These are phyloP conservation scores for Circinella minor DNA, from an alignment of 371 early-diverging fungal species.

Conservation along the genomic window DNA sequence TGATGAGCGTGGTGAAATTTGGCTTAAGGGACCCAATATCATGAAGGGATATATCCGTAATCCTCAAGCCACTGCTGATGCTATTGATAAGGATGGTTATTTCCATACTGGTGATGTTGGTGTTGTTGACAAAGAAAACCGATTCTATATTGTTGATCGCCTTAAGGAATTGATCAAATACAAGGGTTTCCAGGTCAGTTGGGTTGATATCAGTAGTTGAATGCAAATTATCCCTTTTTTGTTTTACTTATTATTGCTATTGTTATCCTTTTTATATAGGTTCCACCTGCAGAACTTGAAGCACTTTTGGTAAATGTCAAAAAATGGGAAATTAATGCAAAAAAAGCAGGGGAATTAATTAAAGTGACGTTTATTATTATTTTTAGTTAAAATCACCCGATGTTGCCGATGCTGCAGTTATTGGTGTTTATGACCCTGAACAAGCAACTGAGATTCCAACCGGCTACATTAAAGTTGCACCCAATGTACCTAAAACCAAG, in stretches of 20 bases:
- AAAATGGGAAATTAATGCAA: neutral
- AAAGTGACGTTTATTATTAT: neutral
- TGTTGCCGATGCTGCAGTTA: conserved; percentile 77
- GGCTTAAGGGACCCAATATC: conserved; percentile 80
- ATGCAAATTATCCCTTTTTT: too few relatives aligned
- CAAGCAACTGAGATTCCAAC: conserved; percentile 74
- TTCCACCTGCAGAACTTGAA: conserved; percentile 74
- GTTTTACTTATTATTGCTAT: too few relatives aligned
- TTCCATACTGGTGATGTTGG: conserved; percentile 90
- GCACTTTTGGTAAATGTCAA: conserved; percentile 45
- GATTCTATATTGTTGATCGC: conserved; percentile 72
- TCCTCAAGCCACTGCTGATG: conserved; percentile 66
- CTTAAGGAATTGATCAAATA: conserved; percentile 80
- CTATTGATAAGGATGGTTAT: conserved; percentile 66
- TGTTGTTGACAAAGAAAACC: conserved; percentile 58
- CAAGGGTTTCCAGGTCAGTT: conserved; percentile 69
- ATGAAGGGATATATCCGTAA: conserved; percentile 79
- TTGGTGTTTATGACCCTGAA: conserved; percentile 55
- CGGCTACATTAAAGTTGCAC: conserved; percentile 65
- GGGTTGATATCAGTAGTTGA: too few relatives aligned
- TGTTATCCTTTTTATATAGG: too few relatives aligned
- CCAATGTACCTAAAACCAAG: conserved; percentile 28
- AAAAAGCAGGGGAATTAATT: neutral
- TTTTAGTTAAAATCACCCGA: conserved; percentile 61
- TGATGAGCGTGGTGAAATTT: conserved; percentile 71